Percentiles rank a stretch among this genome's conserved stretches.
phyloP scores from a whole-genome alignment of 495 filamentous ascomycete species.

The Parmelia sp. region DNA sequence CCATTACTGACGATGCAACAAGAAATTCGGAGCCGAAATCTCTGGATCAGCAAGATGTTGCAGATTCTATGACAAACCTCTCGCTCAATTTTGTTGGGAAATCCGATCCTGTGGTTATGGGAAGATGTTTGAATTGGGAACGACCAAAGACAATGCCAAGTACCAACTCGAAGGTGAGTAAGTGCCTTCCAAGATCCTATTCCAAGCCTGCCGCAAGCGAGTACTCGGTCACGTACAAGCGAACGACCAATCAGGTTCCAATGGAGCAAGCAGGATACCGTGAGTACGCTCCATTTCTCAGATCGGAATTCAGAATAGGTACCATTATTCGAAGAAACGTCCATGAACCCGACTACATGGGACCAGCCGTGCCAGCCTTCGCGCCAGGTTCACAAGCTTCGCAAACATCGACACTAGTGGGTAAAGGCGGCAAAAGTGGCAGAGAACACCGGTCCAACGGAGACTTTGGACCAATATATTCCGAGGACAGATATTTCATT shows the following conservation, averaged over 20 bases:
- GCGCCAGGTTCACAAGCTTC: background rate
- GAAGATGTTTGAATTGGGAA: background rate
- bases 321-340: background rate
- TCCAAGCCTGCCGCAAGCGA: background rate
- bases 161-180: background rate
- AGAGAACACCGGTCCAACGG: background rate
- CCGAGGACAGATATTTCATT: background rate
- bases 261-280: background rate
- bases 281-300: background rate
- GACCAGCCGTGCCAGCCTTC: background rate
- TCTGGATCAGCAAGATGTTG: background rate
- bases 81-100: background rate
- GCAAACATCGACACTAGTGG: background rate
- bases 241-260: background rate
- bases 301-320: background rate
- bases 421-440: background rate
- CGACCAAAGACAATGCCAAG: background rate
- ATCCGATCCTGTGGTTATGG: background rate
- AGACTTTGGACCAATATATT: background rate
- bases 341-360: background rate
- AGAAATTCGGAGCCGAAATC: background rate
- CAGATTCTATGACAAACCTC: background rate
- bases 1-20: background rate
- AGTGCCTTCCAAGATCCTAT: background rate
- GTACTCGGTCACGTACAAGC: background rate